These are phyloP conservation scores for Magnusiomyces suaveolens DNA, from an alignment of 1,139 yeast species.

Conservation along the genomic window DNA sequence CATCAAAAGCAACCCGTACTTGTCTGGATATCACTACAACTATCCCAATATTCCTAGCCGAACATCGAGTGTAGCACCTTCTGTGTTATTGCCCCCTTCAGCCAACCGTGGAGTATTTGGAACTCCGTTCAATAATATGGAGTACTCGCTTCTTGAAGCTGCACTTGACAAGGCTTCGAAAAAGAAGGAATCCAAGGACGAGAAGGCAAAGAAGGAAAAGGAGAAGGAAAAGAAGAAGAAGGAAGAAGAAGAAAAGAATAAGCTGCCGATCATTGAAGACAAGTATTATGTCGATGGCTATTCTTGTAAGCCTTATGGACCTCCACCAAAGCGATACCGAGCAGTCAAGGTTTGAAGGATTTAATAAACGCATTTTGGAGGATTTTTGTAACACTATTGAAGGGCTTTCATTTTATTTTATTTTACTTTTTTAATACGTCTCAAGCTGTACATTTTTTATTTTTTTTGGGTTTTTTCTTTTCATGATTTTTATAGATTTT, in stretches of 20 bases:
- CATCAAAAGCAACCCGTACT: neutral
- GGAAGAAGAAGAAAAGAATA: neutral
- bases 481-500: neutral
- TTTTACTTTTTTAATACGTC: neutral
- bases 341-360: conserved; percentile 21
- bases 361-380: too few relatives aligned
- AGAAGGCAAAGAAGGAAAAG: neutral
- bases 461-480: too few relatives aligned
- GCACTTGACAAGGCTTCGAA: neutral
- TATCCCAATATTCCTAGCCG: neutral
- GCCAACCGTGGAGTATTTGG: neutral
- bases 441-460: neutral
- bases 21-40: neutral
- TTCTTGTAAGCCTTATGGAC: conserved; percentile 28
- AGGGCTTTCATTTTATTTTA: neutral
- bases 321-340: conserved; percentile 27
- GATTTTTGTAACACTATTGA: neutral
- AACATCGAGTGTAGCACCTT: neutral
- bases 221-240: neutral
- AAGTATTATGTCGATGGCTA: conserved; percentile 21
- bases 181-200: neutral
- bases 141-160: neutral
- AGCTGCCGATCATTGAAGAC: neutral
- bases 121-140: neutral
- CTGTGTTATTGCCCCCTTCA: neutral